Evolutionary conservation across 257 asterid species (phyloP), one percentile per base, ranked within the genome.

Genomic region (Ballota nigra): DNA sequence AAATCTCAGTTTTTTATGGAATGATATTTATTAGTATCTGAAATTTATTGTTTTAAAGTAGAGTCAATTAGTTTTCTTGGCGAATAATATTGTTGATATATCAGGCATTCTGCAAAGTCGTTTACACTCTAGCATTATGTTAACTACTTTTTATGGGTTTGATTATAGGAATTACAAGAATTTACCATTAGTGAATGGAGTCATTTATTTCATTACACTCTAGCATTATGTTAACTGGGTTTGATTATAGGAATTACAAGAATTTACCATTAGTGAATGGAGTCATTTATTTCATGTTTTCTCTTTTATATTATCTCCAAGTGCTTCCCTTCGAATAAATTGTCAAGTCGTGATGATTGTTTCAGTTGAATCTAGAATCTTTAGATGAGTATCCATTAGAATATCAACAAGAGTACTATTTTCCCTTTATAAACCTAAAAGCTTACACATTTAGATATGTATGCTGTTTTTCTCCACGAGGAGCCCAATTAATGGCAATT

Each of bases 251-350:
- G 18, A n/a, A 47, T 45, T 68, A 8, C 22, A 53, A 36, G 55
- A 38, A 43, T 69, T 24, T 62, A 3, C 3, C 7, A 13, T 22
- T 40, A 23, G 49, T 40, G 22, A 36, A 63, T 63, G 18, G 1
- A 22, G 69, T 66, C 56, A 19, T 68, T 8, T 56, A 11, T n/a
- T n/a, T n/a, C n/a, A n/a, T n/a, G n/a, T n/a, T n/a, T n/a, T n/a
- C n/a, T n/a, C n/a, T n/a, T n/a, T 16, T 65, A 36, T 12, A 64
- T 28, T 15, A 36, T 36, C 19, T 23, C 64, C 31, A 36, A 3
- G 8, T 28, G 76, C 11, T 59, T 22, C 70, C 61, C 52, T 65
- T n/a, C 19, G 38, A 40, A 66, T 66, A 29, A 51, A 26, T 55
- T 65, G 43, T 65, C 52, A 4, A 38, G 24, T 22, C 20, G 29